Evolutionary conservation across 352 stramenopile genomes (phyloP), one percentile per base, ranked within the genome.

Genomic region (Thraustotheca clavata): DNA sequence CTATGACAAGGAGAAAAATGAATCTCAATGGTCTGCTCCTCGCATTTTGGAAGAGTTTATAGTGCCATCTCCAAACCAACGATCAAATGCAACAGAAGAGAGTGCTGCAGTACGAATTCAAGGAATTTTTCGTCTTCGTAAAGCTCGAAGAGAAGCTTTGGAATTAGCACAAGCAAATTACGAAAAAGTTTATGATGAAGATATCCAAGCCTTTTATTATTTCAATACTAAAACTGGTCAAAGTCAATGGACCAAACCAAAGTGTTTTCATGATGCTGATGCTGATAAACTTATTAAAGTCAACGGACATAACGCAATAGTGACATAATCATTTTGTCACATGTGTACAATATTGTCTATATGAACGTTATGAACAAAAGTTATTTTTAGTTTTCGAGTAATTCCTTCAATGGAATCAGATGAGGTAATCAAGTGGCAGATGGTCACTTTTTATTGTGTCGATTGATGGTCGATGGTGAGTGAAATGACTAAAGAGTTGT

Each of bases 21-120:
- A 86, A 71, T 92, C 80, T n/a, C 79, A 75, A 29, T 92, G 79
- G 80, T 87, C 77, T 48, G 89, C 87, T 54, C 80, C 83, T 1
- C 54, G 83, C 34, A 70, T 76, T 33, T 69, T 90, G 18, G 73
- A 74, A 49, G 67, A 73, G 41, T 71, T 76, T 49, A 14, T n/a
- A n/a, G n/a, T n/a, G n/a, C n/a, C n/a, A n/a, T n/a, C n/a, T n/a
- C n/a, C n/a, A n/a, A n/a, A n/a, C n/a, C 26, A 40, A 6, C 31
- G 46, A 49, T 18, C 11, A 14, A 24, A 40, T 7, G 85, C 71
- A 76, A 89, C 77, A 1, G 62, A 86, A 20, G 72, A 87, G 24
- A 38, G 61, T 11, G 80, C 83, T 0, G 76, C 75, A 0, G 68
- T 69, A 16, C 60, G 69, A 6, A 63, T 91, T 2, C 80, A 91